Conservation (phyloP, 129 eudicot species). For the Lactuca sativa region DNA sequence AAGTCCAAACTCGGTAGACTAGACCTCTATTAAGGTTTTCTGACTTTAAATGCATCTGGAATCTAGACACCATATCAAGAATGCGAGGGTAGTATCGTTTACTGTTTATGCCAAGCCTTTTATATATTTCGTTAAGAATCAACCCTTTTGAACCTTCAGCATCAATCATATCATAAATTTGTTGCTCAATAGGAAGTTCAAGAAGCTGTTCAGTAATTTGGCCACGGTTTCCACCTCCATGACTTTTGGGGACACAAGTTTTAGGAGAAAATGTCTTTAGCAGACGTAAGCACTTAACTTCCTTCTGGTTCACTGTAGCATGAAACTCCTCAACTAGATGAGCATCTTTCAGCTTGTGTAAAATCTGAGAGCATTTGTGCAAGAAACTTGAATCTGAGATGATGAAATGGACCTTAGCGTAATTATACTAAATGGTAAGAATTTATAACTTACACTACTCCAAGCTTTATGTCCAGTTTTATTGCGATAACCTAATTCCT, state of each 20-base stretch:
- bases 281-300: constrained; percentile 72
- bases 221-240: constrained; percentile 58
- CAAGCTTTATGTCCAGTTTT: constrained; percentile 71
- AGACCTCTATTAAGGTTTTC: constrained; percentile 65
- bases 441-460: constrained; percentile 60
- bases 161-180: constrained; percentile 83
- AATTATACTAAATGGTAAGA: background rate
- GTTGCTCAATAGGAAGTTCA: constrained; percentile 92
- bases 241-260: constrained; percentile 52
- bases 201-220: constrained; percentile 73
- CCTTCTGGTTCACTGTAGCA: constrained; percentile 63
- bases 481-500: constrained; percentile 70
- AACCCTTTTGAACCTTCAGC: constrained; percentile 87
- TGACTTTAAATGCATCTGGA: constrained; percentile 58
- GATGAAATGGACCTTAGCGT: background rate
- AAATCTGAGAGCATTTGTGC: constrained; percentile 47
- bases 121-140: constrained; percentile 59
- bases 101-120: constrained; percentile 73
- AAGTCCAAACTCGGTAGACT: constrained; percentile 79
- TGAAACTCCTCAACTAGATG: constrained; percentile 58
- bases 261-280: constrained; percentile 71
- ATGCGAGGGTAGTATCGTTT: constrained; percentile 57
- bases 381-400: constrained; percentile 8
- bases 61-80: constrained; percentile 55
- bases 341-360: constrained; percentile 67